Percentiles rank a stretch among this genome's conserved stretches.
These are phyloP conservation scores for Rutstroemia sp. DNA, from an alignment of 2,329 filamentous ascomycete species.

Conservation along the genomic window DNA sequence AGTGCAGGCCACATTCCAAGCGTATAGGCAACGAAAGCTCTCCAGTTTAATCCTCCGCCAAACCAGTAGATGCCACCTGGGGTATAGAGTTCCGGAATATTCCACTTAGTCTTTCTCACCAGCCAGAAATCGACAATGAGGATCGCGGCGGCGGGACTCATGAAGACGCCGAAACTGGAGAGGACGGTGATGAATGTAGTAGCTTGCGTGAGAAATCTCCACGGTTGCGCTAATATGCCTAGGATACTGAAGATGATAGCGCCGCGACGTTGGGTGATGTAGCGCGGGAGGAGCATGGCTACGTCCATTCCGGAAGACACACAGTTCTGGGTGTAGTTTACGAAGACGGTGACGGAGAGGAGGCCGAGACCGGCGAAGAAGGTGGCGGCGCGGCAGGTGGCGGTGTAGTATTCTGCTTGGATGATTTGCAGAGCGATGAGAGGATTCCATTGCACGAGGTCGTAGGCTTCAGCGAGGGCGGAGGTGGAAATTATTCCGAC, in stretches of 20 bases:
- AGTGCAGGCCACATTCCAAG: constrained; percentile 28
- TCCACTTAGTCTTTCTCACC: constrained; percentile 34
- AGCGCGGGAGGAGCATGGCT: constrained; percentile 42
- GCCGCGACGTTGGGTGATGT: constrained; percentile 49
- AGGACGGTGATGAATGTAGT: constrained; percentile 40
- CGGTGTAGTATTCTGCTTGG: constrained; percentile 30
- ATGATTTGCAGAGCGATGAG: constrained; percentile 38
- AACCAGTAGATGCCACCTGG: constrained; percentile 36
- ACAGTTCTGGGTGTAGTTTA: constrained; percentile 40
- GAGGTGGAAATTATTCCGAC: constrained; percentile 42
- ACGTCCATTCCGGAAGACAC: constrained; percentile 48
- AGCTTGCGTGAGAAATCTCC: constrained; percentile 40
- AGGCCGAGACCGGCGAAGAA: constrained; percentile 41
- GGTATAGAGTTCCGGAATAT: constrained; percentile 37
- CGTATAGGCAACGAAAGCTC: constrained; percentile 34
- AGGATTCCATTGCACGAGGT: constrained; percentile 39
- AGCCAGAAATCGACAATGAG: constrained; percentile 50
- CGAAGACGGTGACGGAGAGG: constrained; percentile 38
- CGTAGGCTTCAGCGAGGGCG: constrained; percentile 43
- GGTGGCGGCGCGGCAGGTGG: constrained; percentile 34
- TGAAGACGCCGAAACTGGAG: constrained; percentile 38
- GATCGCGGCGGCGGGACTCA: constrained; percentile 43
- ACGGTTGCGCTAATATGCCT: constrained; percentile 40
- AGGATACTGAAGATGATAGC: constrained; percentile 40
- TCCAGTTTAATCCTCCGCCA: constrained; percentile 36